These are phyloP conservation scores for Euphorbia lathyris DNA, from an alignment of 345 rosid species.

Conservation along the genomic window DNA sequence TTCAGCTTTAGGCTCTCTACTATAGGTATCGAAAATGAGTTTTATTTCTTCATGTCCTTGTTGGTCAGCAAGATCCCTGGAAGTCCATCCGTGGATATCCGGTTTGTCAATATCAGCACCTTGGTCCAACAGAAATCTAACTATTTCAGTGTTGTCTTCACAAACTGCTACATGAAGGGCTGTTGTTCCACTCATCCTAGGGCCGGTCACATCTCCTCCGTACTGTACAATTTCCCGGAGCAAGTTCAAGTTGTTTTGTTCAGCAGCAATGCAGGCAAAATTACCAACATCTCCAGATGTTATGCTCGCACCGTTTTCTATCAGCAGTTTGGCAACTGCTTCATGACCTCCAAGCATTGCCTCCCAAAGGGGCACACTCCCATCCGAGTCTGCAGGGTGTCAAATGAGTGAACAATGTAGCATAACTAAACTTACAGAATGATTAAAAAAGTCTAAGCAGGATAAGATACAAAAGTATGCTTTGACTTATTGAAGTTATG, in stretches of 20 bases:
- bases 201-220: constrained; percentile 59
- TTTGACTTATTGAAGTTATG: not conserved
- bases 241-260: constrained; percentile 57
- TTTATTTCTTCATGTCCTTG: constrained; percentile 82
- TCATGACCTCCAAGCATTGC: constrained; percentile 66
- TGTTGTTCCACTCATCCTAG: constrained; percentile 51
- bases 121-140: constrained; percentile 56
- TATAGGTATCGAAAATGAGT: constrained; percentile 38
- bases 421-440: no score
- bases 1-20: constrained; percentile 32
- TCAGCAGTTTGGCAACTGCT: constrained; percentile 42
- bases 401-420: constrained; percentile 2
- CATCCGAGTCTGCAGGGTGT: constrained; percentile 55
- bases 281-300: constrained; percentile 65
- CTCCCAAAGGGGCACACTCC: constrained; percentile 78
- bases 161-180: constrained; percentile 84
- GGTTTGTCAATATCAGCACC: constrained; percentile 66
- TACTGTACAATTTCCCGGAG: constrained; percentile 47
- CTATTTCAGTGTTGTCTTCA: constrained; percentile 66
- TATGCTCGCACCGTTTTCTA: constrained; percentile 45
- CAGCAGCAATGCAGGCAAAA: constrained; percentile 70
- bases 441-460: constrained; percentile 6
- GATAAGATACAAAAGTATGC: constrained; percentile 1
- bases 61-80: constrained; percentile 74
- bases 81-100: constrained; percentile 63